phyloP scores from a whole-genome alignment of 2,329 filamentous ascomycete species.

The Rhexocercosporidium sp. region DNA sequence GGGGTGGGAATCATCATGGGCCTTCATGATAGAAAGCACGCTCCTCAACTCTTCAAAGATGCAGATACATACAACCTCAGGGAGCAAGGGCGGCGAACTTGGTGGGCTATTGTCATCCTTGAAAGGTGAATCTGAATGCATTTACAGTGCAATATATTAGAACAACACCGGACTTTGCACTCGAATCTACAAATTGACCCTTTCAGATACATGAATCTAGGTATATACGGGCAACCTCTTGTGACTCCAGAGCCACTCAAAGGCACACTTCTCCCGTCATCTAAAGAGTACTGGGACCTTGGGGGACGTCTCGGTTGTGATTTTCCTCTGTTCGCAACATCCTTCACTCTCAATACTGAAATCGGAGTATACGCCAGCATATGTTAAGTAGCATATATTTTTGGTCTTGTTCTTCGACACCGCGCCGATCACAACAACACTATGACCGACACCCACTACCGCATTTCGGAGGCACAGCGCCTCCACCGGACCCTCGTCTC shows the following conservation, averaged over 20 bases:
- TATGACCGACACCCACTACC: neutral
- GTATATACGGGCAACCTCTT: neutral
- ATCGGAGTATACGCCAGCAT: conserved; percentile 8
- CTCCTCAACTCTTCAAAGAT: conserved; percentile 7
- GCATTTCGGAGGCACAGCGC: neutral
- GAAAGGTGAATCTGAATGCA: conserved; percentile 7
- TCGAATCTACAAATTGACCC: neutral
- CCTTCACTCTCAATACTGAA: neutral
- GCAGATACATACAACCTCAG: conserved; percentile 17
- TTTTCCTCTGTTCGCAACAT: neutral
- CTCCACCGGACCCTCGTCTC: neutral
- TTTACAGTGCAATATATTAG: no score
- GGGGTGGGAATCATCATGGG: conserved; percentile 16
- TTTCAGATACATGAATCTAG: neutral
- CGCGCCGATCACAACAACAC: neutral
- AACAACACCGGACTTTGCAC: no score
- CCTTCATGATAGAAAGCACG: conserved; percentile 9
- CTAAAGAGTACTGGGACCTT: neutral
- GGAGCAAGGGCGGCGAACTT: conserved; percentile 15
- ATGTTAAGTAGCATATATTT: conserved; percentile 12
- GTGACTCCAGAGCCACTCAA: neutral
- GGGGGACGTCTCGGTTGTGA: neutral
- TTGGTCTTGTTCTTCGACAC: conserved; percentile 13
- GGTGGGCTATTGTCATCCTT: conserved; percentile 19
- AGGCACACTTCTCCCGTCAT: neutral